phyloP scores from a whole-genome alignment of 140 eudicot species.

The Senecio squalidus region DNA sequence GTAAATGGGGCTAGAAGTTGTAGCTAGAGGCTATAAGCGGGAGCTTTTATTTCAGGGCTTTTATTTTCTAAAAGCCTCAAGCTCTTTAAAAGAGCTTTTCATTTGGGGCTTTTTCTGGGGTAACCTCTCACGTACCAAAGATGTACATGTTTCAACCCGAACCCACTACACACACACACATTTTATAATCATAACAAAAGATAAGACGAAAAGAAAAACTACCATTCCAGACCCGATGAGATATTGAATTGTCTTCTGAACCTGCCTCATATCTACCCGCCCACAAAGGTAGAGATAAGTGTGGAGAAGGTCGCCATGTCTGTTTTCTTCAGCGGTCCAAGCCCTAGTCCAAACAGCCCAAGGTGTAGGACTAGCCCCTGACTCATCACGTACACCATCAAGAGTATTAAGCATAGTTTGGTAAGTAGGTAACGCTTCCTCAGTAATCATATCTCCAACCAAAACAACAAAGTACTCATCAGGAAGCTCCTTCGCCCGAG shows the following conservation, averaged over 20 bases:
- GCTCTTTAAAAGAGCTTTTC: no score
- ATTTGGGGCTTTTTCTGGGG: no score
- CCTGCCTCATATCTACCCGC: slow-evolving; percentile 70
- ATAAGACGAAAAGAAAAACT: background rate
- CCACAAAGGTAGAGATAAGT: slow-evolving; percentile 67
- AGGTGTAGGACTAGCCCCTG: slow-evolving; percentile 67
- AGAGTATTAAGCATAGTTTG: slow-evolving; percentile 68
- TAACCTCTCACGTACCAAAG: no score
- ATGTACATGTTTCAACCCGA: no score
- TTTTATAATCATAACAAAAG: no score
- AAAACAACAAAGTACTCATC: slow-evolving; percentile 81
- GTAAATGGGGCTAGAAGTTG: no score
- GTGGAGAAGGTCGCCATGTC: slow-evolving; percentile 80
- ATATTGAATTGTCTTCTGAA: slow-evolving; percentile 75
- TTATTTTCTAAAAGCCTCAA: no score
- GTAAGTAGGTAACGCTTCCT: slow-evolving; percentile 80
- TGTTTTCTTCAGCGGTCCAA: slow-evolving; percentile 89
- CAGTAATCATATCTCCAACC: slow-evolving; percentile 85
- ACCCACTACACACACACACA: background rate
- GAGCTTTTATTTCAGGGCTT: no score
- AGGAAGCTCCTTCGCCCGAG: slow-evolving; percentile 64
- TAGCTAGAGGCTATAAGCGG: no score
- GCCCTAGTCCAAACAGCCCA: slow-evolving; percentile 90
- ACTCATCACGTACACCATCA: slow-evolving; percentile 70
- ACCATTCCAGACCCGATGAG: slow-evolving; percentile 87